Base-by-base conservation (phyloP, 1,284 basidiomycete genomes). In the Pascua guehoae region DNA sequence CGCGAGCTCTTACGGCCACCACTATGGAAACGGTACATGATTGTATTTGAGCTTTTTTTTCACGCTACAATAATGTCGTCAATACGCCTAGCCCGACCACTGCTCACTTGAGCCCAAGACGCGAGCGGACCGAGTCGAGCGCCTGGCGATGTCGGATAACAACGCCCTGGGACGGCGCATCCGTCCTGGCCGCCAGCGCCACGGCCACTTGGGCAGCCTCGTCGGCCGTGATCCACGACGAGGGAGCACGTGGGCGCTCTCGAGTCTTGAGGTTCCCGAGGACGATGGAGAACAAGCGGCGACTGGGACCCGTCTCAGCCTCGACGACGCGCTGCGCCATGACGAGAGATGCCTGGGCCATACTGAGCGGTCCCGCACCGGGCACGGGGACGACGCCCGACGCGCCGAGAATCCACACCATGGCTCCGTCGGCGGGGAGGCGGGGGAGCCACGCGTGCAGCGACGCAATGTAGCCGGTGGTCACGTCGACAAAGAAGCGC, bases 291-390 rank as follows among this genome's bases (percentile, higher is more conserved):
- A 48, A 48, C 8, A 48, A 12, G n/a, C 47, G 47, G 47, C 32
- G 36, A 37, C n/a, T 12, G 2, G n/a, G 37, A 8, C 47, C 38
- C 8, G 47, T 40, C 47, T 48, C 47, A n/a, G 32, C 14, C 47
- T 48, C 47, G n/a, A 48, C 37, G 16, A 48, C 47, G 9, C 16
- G 36, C 47, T 48, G 47, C 8, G 47, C 47, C 47, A 48, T 48
- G 47, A 48, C 36, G 11, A 48, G 9, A 8, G 37, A 39, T n/a
- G 47, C 47, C 10, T 36, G 36, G 38, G 36, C 47, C 47, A 48
- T 48, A 5, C 16, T 17, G 5, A 48, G 8, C 2, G 38, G 37
- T 38, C 47, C 47, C 10, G 47, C 32, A 2, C 47, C 47, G 10
- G 47, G 47, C n/a, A 48, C 38, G 37, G 47, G 47, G 10, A 48